A percentile compares a stretch with the other conserved stretches of the same genome.
phyloP scores from a whole-genome alignment of 2,329 filamentous ascomycete species.

The Stemphylium lycopersici region DNA sequence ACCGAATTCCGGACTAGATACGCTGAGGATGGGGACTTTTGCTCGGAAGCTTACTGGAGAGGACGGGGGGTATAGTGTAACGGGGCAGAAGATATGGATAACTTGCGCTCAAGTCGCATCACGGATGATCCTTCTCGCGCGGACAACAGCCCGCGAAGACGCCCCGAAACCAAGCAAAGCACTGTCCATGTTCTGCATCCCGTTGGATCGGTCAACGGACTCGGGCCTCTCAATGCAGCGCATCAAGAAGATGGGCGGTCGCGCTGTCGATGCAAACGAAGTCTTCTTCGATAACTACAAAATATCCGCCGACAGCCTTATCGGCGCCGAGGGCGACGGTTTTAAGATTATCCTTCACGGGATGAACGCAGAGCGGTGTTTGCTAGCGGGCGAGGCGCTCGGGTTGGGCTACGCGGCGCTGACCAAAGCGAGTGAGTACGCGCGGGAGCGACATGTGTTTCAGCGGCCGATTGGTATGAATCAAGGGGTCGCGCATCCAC shows the following conservation, averaged over 20 bases:
- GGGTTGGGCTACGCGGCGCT: slow-evolving; percentile 76
- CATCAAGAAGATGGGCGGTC: slow-evolving; percentile 86
- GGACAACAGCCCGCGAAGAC: slow-evolving; percentile 73
- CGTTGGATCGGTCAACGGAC: slow-evolving; percentile 64
- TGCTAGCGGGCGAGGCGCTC: slow-evolving; percentile 74
- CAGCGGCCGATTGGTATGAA: slow-evolving; percentile 65
- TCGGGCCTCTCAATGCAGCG: slow-evolving; percentile 69
- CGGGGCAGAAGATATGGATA: slow-evolving; percentile 89
- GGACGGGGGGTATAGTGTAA: slow-evolving; percentile 64
- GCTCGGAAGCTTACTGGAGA: slow-evolving; percentile 42
- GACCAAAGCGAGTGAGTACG: slow-evolving; percentile 52
- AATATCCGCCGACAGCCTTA: slow-evolving; percentile 67
- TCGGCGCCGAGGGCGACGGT: slow-evolving; percentile 75
- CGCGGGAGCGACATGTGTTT: slow-evolving; percentile 59
- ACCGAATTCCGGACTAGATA: slow-evolving; percentile 80
- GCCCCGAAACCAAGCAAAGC: slow-evolving; percentile 74
- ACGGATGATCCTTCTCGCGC: slow-evolving; percentile 82
- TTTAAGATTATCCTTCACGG: slow-evolving; percentile 69
- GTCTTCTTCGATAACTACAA: slow-evolving; percentile 84
- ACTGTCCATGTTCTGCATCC: slow-evolving; percentile 80
- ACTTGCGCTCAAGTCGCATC: slow-evolving; percentile 81
- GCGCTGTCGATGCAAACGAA: slow-evolving; percentile 83
- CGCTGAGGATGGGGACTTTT: slow-evolving; percentile 64
- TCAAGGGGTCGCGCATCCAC: slow-evolving; percentile 64
- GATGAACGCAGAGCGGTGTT: slow-evolving; percentile 58